Conservation (phyloP, 2,329 filamentous ascomycete species). For the Fusarium dimerum region DNA sequence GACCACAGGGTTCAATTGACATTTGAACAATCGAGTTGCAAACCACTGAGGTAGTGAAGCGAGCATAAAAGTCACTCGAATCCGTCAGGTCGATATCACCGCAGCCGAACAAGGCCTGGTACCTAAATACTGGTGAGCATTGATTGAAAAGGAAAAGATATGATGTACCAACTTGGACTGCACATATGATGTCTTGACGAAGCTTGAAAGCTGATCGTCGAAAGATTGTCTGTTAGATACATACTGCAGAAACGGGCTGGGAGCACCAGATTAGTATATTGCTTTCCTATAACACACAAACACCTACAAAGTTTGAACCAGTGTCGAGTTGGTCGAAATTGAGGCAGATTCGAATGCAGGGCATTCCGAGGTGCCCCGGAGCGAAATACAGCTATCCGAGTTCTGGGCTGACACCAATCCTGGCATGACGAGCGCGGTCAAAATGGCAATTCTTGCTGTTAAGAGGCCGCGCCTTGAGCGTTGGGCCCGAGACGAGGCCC, state of each 20-base stretch:
- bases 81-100: slow-evolving; percentile 74
- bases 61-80: slow-evolving; percentile 81
- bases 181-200: slow-evolving; percentile 75
- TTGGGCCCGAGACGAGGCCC: slow-evolving; percentile 3
- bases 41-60: slow-evolving; percentile 87
- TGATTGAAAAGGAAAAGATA: not conserved
- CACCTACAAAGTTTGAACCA: slow-evolving; percentile 67
- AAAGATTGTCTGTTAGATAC: slow-evolving; percentile 78
- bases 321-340: slow-evolving; percentile 61
- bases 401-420: slow-evolving; percentile 39
- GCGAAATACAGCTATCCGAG: slow-evolving; percentile 58
- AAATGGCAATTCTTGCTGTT: slow-evolving; percentile 19
- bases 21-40: slow-evolving; percentile 95
- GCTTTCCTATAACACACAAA: not conserved
- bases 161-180: slow-evolving; percentile 66
- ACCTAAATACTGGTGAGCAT: slow-evolving; percentile 55
- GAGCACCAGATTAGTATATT: slow-evolving; percentile 13
- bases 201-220: slow-evolving; percentile 71
- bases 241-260: slow-evolving; percentile 80
- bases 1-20: slow-evolving; percentile 69
- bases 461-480: slow-evolving; percentile 18
- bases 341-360: slow-evolving; percentile 72
- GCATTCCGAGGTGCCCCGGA: slow-evolving; percentile 69
- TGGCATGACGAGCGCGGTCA: slow-evolving; percentile 31
- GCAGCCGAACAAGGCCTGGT: slow-evolving; percentile 79